Evolutionary conservation across 1,139 yeast species (phyloP).

Genomic region (Geotrichum aggregatum): DNA sequence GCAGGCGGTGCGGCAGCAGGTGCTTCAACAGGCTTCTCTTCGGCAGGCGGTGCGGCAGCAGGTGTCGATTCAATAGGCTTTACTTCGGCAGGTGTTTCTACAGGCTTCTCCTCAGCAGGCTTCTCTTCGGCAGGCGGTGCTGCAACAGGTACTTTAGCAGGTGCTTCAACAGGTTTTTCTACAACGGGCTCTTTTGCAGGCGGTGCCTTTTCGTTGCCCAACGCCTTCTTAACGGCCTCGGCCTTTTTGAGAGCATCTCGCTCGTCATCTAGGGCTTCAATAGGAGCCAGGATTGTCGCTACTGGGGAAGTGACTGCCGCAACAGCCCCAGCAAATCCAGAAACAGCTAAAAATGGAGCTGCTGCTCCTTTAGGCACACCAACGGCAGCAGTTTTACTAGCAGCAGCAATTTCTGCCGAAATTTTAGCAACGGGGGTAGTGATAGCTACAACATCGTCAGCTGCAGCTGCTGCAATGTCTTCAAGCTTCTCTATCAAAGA

Average conservation of each 20-base stretch:
- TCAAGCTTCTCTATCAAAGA: constrained; percentile 13
- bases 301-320: constrained; percentile 16
- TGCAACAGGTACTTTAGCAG: too few species aligned
- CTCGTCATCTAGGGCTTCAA: constrained; percentile 18
- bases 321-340: constrained; percentile 19
- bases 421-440: constrained; percentile 17
- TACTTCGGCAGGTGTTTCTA: background rate
- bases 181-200: background rate
- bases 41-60: background rate
- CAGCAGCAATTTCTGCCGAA: constrained; percentile 9
- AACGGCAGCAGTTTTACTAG: constrained; percentile 18
- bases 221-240: constrained; percentile 14
- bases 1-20: constrained; percentile 3
- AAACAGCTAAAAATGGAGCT: constrained; percentile 19
- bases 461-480: constrained; percentile 17
- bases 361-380: constrained; percentile 12
- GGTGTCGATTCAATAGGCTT: constrained; percentile 1
- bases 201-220: background rate
- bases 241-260: constrained; percentile 10
- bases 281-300: constrained; percentile 17
- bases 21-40: constrained; percentile 1
- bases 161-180: constrained; percentile 4
- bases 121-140: constrained; percentile 4
- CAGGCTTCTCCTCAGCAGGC: background rate
- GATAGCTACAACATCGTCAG: constrained; percentile 17